Evolutionary conservation across 192 early-diverging fungal species (phyloP).

Genomic region (Thoreauomyces humboldtii): DNA sequence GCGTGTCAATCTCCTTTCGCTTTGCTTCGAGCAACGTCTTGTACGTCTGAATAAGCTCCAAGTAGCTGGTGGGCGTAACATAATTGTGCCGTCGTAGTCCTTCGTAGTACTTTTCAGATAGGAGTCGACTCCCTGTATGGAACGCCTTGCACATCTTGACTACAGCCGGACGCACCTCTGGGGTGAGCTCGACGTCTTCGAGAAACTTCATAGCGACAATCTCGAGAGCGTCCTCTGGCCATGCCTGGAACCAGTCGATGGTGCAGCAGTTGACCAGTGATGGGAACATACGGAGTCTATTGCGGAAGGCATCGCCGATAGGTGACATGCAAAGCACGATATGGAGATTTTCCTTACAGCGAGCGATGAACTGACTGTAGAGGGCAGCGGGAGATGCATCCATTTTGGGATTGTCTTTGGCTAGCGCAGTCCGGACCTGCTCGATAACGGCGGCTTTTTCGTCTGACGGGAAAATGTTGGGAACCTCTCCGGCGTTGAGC

Average conservation of each 20-base stretch:
- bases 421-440: constrained; percentile 46
- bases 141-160: constrained; percentile 60
- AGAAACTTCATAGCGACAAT: constrained; percentile 56
- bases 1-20: constrained; percentile 48
- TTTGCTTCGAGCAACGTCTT: constrained; percentile 50
- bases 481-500: constrained; percentile 62
- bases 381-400: constrained; percentile 52
- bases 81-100: constrained; percentile 54
- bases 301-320: constrained; percentile 60
- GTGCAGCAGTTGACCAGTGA: constrained; percentile 62
- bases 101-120: constrained; percentile 50
- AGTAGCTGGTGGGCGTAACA: constrained; percentile 57
- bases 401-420: constrained; percentile 53
- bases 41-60: constrained; percentile 61
- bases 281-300: constrained; percentile 58
- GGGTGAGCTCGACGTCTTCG: constrained; percentile 54
- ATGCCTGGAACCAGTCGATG: constrained; percentile 65
- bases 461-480: constrained; percentile 57
- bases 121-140: constrained; percentile 44
- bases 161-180: constrained; percentile 41
- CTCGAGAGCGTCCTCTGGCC: constrained; percentile 61
- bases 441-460: constrained; percentile 59
- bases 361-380: constrained; percentile 53
- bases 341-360: constrained; percentile 61
- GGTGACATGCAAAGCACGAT: constrained; percentile 61